Percentiles rank a stretch among this genome's conserved stretches.
phyloP scores from a whole-genome alignment of 495 filamentous ascomycete species.

The Neurospora hispaniola region DNA sequence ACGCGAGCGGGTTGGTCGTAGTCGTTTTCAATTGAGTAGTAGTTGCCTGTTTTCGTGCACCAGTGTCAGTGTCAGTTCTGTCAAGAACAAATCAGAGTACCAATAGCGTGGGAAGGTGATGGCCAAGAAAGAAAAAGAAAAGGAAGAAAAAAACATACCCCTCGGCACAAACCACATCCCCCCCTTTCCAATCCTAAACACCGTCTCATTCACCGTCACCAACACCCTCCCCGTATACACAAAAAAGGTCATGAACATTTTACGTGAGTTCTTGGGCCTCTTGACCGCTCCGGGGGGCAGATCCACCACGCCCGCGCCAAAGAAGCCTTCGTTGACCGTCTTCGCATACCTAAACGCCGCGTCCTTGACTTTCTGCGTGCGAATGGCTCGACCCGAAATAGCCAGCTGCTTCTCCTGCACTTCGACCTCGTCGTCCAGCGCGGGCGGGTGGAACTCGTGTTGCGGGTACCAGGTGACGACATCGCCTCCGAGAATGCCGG shows the following conservation, averaged over 20 bases:
- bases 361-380: constrained; percentile 62
- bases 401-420: constrained; percentile 57
- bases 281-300: constrained; percentile 73
- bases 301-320: constrained; percentile 82
- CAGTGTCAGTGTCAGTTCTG: too few relatives aligned
- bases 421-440: constrained; percentile 36
- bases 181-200: constrained; percentile 48
- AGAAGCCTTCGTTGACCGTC: constrained; percentile 69
- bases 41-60: constrained; percentile 43
- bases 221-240: constrained; percentile 66
- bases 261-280: constrained; percentile 76
- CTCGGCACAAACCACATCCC: constrained; percentile 39
- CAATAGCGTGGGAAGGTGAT: too few relatives aligned
- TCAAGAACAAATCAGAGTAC: too few relatives aligned
- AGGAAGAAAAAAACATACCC: constrained; percentile 24
- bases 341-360: constrained; percentile 79
- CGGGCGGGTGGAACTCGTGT: constrained; percentile 29
- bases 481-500: constrained; percentile 35
- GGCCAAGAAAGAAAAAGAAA: neutral
- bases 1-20: constrained; percentile 55
- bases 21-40: constrained; percentile 72
- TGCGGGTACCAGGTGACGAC: constrained; percentile 36
- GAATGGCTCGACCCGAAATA: constrained; percentile 62
- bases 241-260: constrained; percentile 94
- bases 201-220: constrained; percentile 51